Conservation (phyloP, 1,284 basidiomycete species). For the Ceratobasidium sp. region DNA sequence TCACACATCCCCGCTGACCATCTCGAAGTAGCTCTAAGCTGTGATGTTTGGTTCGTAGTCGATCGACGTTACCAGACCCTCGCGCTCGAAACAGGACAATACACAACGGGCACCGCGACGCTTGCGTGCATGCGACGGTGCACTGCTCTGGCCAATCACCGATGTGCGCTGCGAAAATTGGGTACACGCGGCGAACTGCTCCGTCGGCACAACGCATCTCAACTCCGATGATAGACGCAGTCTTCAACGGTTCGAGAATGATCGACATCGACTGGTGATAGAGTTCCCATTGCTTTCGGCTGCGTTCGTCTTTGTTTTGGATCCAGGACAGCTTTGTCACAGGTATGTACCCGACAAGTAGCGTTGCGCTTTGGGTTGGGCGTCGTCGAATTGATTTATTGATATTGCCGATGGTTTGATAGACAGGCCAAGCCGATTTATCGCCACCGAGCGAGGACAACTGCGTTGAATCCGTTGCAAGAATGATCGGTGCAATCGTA, state of each 20-base stretch:
- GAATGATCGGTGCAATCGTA: constrained; percentile 38
- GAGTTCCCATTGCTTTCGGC: constrained; percentile 18
- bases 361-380: not conserved
- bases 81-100: not conserved
- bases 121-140: constrained; percentile 41
- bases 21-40: not conserved
- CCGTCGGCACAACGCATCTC: constrained; percentile 45
- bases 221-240: constrained; percentile 35
- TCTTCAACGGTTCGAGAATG: constrained; percentile 43
- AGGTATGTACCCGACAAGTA: constrained; percentile 42
- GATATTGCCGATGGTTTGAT: constrained; percentile 45
- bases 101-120: constrained; percentile 26
- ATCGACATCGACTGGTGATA: constrained; percentile 47
- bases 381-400: constrained; percentile 23
- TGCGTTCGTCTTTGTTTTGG: not conserved
- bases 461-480: constrained; percentile 45
- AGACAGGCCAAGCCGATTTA: constrained; percentile 42
- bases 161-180: constrained; percentile 47
- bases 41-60: not conserved
- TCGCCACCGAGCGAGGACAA: constrained; percentile 31
- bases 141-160: constrained; percentile 49
- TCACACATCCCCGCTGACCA: not conserved
- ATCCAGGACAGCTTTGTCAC: not conserved
- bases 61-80: not conserved
- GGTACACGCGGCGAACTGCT: constrained; percentile 33